phyloP scores from a whole-genome alignment of 352 stramenopile species.

The Phytophthora tentaculata region DNA sequence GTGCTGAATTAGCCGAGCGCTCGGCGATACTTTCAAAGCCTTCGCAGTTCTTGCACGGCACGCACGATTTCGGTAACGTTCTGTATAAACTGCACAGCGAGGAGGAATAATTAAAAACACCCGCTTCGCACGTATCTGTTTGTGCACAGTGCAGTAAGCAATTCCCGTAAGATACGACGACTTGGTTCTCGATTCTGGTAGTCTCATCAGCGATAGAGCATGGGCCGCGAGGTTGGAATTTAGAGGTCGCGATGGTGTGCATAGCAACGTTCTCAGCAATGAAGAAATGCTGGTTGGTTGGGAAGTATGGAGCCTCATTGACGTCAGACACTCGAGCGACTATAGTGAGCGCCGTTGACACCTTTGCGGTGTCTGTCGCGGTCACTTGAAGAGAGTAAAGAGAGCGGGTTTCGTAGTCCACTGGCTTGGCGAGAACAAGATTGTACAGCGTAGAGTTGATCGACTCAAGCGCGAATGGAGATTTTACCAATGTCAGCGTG shows the following conservation, averaged over 20 bases:
- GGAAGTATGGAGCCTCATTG: conserved; percentile 54
- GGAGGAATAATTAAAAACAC: conserved; percentile 26
- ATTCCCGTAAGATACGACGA: conserved; percentile 23
- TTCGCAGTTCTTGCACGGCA: conserved; percentile 29
- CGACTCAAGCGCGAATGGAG: conserved; percentile 8
- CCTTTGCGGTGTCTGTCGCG: conserved; percentile 13
- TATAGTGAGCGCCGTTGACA: conserved; percentile 3
- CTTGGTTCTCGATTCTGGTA: background rate
- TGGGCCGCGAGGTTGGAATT: conserved; percentile 27
- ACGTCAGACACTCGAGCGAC: conserved; percentile 42
- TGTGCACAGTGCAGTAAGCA: conserved; percentile 22
- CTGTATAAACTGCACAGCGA: conserved; percentile 23
- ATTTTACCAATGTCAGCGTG: conserved; percentile 7
- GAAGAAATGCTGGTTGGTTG: conserved; percentile 41
- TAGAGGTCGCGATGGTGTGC: conserved; percentile 22
- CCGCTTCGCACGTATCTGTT: conserved; percentile 11
- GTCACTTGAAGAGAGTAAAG: conserved; percentile 10
- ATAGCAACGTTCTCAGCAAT: conserved; percentile 39
- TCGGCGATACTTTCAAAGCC: conserved; percentile 25
- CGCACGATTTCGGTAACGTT: background rate
- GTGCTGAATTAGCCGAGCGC: conserved; percentile 8
- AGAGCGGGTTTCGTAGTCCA: conserved; percentile 36
- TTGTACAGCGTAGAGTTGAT: conserved; percentile 21
- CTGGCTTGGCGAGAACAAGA: conserved; percentile 14
- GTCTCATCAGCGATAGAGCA: conserved; percentile 8